Conservation (phyloP, 768 basidiomycete species). For the Hortiboletus campestris region DNA sequence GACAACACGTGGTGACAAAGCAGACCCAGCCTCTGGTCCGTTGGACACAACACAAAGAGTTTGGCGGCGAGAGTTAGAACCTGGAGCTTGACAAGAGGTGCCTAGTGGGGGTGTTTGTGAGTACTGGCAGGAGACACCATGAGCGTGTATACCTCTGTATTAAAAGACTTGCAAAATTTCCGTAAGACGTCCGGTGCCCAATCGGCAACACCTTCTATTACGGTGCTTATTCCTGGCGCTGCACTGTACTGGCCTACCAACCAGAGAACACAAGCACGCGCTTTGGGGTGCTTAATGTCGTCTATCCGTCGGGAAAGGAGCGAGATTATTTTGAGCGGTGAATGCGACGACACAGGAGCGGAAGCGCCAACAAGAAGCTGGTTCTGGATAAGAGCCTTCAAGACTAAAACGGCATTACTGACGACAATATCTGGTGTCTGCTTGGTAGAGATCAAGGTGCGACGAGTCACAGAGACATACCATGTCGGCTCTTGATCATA, state of each 20-base stretch:
- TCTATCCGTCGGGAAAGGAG: slow-evolving; percentile 77
- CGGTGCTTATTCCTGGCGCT: slow-evolving; percentile 30
- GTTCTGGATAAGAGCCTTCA: slow-evolving; percentile 80
- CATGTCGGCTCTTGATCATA: slow-evolving; percentile 77
- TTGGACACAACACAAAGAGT: slow-evolving; percentile 66
- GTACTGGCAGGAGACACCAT: neutral
- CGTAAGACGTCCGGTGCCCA: slow-evolving; percentile 92
- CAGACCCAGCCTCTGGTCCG: slow-evolving; percentile 46
- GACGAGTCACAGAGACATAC: slow-evolving; percentile 38
- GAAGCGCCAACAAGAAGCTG: slow-evolving; percentile 45
- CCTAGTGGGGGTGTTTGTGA: slow-evolving; percentile 36
- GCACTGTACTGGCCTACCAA: slow-evolving; percentile 86
- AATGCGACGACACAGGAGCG: slow-evolving; percentile 27
- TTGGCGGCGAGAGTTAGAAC: slow-evolving; percentile 85
- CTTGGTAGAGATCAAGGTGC: slow-evolving; percentile 1
- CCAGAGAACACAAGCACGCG: slow-evolving; percentile 89
- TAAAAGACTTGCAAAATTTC: slow-evolving; percentile 72
- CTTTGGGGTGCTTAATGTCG: slow-evolving; percentile 74
- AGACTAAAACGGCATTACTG: slow-evolving; percentile 76
- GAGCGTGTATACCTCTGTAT: slow-evolving; percentile 53
- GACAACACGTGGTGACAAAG: slow-evolving; percentile 73
- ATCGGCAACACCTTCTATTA: slow-evolving; percentile 57
- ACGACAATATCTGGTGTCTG: slow-evolving; percentile 64
- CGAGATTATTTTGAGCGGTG: slow-evolving; percentile 68
- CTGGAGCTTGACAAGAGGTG: slow-evolving; percentile 73